These are phyloP conservation scores for Wakefieldia striispora DNA, from an alignment of 768 basidiomycete genomes.

Conservation along the genomic window DNA sequence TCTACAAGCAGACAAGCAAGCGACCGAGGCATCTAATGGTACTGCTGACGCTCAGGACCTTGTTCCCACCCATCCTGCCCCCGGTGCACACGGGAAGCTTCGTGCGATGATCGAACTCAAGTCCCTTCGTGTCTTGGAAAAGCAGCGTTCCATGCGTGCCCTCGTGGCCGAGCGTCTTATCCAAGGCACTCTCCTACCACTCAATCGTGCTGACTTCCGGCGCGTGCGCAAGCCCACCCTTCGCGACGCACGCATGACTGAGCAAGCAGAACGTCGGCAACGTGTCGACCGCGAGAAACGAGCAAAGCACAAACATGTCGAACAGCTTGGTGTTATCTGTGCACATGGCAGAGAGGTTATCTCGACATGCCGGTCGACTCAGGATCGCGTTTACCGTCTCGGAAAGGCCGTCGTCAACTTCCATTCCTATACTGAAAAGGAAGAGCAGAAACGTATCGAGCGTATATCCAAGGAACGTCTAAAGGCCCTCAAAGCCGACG, in stretches of 20 bases:
- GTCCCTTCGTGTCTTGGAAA: conserved; percentile 81
- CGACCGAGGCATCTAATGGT: conserved; percentile 32
- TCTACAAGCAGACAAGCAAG: background rate
- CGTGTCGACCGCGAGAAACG: conserved; percentile 88
- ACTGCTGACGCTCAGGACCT: conserved; percentile 27
- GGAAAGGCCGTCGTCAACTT: conserved; percentile 79
- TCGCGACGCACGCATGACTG: conserved; percentile 86
- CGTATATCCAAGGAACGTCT: conserved; percentile 96
- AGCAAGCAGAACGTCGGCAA: conserved; percentile 88
- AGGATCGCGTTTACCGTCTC: conserved; percentile 58
- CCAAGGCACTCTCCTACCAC: conserved; percentile 83
- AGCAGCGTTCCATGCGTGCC: conserved; percentile 85
- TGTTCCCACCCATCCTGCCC: conserved; percentile 44
- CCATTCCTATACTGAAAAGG: conserved; percentile 91
- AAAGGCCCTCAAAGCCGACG: conserved; percentile 94
- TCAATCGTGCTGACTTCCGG: conserved; percentile 91
- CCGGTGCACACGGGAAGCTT: conserved; percentile 77
- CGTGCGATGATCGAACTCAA: conserved; percentile 93
- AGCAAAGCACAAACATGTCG: conserved; percentile 95
- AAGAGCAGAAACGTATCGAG: conserved; percentile 97
- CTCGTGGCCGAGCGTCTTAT: conserved; percentile 83
- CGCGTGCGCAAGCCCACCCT: conserved; percentile 81
- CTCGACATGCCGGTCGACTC: conserved; percentile 61
- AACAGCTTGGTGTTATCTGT: conserved; percentile 86
- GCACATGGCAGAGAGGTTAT: conserved; percentile 77